Conservation (phyloP, 2,329 filamentous ascomycete species). For the Hypoxylon sp. region DNA sequence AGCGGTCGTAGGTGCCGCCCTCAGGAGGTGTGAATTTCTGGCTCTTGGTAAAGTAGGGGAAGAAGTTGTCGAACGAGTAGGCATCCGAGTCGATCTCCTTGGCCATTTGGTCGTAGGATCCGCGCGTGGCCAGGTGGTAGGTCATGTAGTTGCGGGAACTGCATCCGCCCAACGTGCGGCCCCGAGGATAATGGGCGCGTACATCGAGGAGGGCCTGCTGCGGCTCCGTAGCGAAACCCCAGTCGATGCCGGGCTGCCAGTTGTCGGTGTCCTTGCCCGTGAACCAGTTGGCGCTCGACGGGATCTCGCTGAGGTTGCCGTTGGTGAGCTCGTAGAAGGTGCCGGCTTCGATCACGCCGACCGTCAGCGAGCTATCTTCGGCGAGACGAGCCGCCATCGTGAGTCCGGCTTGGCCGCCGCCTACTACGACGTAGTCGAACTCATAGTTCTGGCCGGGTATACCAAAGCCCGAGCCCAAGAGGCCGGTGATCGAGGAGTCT, state of each 20-base stretch:
- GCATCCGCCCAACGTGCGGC: slow-evolving; percentile 49
- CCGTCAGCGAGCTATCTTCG: slow-evolving; percentile 42
- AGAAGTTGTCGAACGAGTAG: slow-evolving; percentile 45
- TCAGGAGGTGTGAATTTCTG: slow-evolving; percentile 42
- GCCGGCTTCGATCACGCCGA: slow-evolving; percentile 57
- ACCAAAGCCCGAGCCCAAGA: slow-evolving; percentile 20
- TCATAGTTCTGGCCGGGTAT: slow-evolving; percentile 23
- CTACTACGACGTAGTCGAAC: slow-evolving; percentile 49
- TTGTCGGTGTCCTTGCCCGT: slow-evolving; percentile 22
- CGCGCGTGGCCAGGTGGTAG: slow-evolving; percentile 46
- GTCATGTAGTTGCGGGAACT: slow-evolving; percentile 50
- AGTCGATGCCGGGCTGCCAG: slow-evolving; percentile 41
- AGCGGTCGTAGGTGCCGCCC: slow-evolving; percentile 37
- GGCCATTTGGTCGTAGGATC: slow-evolving; percentile 45
- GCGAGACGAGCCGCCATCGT: slow-evolving; percentile 51
- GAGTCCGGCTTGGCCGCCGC: slow-evolving; percentile 56
- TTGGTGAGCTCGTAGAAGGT: slow-evolving; percentile 50
- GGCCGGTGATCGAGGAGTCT: slow-evolving; percentile 11
- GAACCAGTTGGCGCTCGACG: not conserved
- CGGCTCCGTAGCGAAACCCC: slow-evolving; percentile 44
- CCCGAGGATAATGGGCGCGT: slow-evolving; percentile 46
- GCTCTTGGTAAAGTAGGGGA: slow-evolving; percentile 46
- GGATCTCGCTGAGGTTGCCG: slow-evolving; percentile 40
- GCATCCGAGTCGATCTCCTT: slow-evolving; percentile 43
- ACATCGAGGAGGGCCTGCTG: slow-evolving; percentile 30